These are phyloP conservation scores for Aspergillus homomorphus DNA, from an alignment of 495 filamentous ascomycete genomes.

Conservation along the genomic window DNA sequence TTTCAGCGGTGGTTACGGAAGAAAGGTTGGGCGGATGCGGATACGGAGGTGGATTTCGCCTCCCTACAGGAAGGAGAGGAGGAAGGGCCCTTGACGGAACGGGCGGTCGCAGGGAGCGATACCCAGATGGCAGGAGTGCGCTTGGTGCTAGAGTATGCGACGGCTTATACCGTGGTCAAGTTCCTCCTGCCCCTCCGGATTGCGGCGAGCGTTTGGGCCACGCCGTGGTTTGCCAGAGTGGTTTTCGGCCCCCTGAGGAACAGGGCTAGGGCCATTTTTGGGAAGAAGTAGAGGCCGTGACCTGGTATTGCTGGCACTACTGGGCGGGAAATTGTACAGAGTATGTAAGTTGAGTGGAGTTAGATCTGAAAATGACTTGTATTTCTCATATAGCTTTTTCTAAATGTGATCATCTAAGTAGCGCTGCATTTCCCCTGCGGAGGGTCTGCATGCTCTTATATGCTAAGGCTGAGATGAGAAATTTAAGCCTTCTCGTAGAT, in stretches of 20 bases:
- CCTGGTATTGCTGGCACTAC: not conserved
- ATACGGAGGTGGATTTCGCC: conserved; percentile 30
- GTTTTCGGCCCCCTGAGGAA: conserved; percentile 50
- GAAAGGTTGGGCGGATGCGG: conserved; percentile 60
- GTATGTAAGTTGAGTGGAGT: not conserved
- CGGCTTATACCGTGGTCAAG: conserved; percentile 88
- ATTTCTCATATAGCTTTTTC: conserved; percentile 27
- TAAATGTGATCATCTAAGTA: conserved; percentile 18
- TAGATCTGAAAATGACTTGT: conserved; percentile 18
- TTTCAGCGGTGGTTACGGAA: conserved; percentile 57
- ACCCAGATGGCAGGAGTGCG: conserved; percentile 40
- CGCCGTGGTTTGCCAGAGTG: conserved; percentile 86
- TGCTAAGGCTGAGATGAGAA: conserved; percentile 23
- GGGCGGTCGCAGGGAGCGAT: conserved; percentile 3
- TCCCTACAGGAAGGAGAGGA: conserved; percentile 20
- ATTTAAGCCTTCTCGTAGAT: conserved; percentile 83
- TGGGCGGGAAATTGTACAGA: not conserved
- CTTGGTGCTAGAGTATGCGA: conserved; percentile 67
- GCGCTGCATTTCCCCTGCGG: conserved; percentile 20
- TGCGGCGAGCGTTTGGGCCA: conserved; percentile 75
- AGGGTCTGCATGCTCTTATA: conserved; percentile 18
- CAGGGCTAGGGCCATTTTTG: conserved; percentile 37
- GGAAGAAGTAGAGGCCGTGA: conserved; percentile 22
- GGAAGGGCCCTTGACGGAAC: conserved; percentile 17
- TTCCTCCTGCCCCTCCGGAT: conserved; percentile 74